Conservation (phyloP, 2,329 filamentous ascomycete species). For the Chaetoscypha palmicola region DNA sequence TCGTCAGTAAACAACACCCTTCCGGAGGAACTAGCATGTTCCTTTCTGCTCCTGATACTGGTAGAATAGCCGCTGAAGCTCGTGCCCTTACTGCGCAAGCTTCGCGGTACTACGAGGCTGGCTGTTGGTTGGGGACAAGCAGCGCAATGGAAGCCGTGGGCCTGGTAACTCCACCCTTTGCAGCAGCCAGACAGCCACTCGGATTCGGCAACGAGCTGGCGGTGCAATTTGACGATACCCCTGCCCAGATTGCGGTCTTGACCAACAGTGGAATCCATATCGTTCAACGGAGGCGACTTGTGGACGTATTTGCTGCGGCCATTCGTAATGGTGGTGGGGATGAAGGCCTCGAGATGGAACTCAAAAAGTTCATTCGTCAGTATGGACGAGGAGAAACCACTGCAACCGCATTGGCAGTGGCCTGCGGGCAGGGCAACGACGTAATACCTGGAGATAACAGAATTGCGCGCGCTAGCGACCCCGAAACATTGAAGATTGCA, state of each 20-base stretch:
- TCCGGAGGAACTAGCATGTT: conserved; percentile 65
- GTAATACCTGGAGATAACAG: conserved; percentile 62
- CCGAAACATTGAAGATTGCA: conserved; percentile 77
- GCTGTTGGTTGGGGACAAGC: conserved; percentile 69
- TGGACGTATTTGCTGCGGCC: conserved; percentile 84
- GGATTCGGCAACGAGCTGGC: conserved; percentile 95
- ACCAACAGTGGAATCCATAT: conserved; percentile 88
- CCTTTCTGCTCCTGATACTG: conserved; percentile 80
- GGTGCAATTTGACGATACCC: conserved; percentile 82
- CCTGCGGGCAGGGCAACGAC: conserved; percentile 87
- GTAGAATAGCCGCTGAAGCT: conserved; percentile 60
- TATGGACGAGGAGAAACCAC: conserved; percentile 88
- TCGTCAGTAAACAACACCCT: conserved; percentile 57
- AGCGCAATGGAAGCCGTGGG: conserved; percentile 73
- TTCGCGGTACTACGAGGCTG: conserved; percentile 63
- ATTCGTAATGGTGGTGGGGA: conserved; percentile 67
- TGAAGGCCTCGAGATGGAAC: conserved; percentile 73
- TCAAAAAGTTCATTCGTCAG: conserved; percentile 73
- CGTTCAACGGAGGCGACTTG: conserved; percentile 72
- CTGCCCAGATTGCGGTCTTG: conserved; percentile 80
- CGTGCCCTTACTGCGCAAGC: conserved; percentile 32
- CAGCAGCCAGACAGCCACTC: conserved; percentile 57
- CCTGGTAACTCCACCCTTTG: conserved; percentile 65
- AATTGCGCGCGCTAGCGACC: conserved; percentile 66
- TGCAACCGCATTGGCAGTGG: conserved; percentile 85